phyloP scores from a whole-genome alignment of 495 filamentous ascomycete species.

The Penicillium psychrofluorescens region DNA sequence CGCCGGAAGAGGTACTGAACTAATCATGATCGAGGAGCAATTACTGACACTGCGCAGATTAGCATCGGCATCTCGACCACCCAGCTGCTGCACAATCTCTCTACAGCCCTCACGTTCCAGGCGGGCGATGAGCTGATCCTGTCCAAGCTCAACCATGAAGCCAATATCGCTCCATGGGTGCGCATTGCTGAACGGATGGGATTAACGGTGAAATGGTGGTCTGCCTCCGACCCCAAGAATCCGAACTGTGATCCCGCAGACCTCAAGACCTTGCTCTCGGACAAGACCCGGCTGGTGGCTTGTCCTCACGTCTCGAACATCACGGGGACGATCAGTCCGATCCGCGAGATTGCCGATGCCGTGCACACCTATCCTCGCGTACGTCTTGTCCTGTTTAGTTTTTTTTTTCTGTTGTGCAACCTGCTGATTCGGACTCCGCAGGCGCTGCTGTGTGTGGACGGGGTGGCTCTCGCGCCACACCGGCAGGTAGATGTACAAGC shows the following conservation, averaged over 20 bases:
- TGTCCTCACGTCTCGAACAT: slow-evolving; percentile 66
- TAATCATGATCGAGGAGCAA: not conserved
- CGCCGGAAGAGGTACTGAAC: slow-evolving; percentile 44
- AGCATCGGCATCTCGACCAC: slow-evolving; percentile 60
- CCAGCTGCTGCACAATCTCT: slow-evolving; percentile 66
- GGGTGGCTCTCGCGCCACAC: slow-evolving; percentile 66
- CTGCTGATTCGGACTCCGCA: slow-evolving; percentile 15
- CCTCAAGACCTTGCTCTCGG: slow-evolving; percentile 46
- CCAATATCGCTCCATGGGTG: slow-evolving; percentile 64
- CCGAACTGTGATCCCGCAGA: slow-evolving; percentile 46
- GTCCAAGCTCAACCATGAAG: slow-evolving; percentile 64
- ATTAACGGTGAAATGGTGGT: slow-evolving; percentile 62
- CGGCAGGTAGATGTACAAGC: slow-evolving; percentile 55
- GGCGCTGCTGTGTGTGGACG: slow-evolving; percentile 49
- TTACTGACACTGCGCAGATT: slow-evolving; percentile 8
- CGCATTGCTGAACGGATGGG: slow-evolving; percentile 49
- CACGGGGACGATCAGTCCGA: slow-evolving; percentile 59
- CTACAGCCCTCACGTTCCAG: slow-evolving; percentile 50
- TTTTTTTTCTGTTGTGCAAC: slow-evolving; percentile 10
- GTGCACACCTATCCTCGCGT: slow-evolving; percentile 34
- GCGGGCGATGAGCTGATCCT: slow-evolving; percentile 56
- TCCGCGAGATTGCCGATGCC: slow-evolving; percentile 45
- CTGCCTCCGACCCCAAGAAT: slow-evolving; percentile 31
- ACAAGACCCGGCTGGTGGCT: slow-evolving; percentile 55
- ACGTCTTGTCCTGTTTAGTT: slow-evolving; percentile 2